phyloP scores from a whole-genome alignment of 139 green algal genomes.

The Chlorella sp. region DNA sequence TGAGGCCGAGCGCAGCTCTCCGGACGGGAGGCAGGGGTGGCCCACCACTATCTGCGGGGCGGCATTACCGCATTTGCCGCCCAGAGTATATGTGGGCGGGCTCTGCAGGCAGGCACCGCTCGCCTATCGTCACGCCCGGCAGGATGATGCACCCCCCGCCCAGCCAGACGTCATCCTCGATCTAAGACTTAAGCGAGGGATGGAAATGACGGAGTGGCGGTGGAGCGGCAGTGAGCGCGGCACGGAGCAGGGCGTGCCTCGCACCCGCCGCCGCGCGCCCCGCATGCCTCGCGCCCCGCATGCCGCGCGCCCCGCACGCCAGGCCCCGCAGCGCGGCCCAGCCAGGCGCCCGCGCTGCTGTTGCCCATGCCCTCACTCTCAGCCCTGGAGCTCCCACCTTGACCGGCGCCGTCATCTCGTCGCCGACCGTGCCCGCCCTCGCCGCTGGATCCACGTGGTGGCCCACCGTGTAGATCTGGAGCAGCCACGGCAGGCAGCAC shows the following conservation, averaged over 20 bases:
- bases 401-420: too few species aligned
- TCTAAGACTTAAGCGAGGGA: too few species aligned
- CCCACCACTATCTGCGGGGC: background rate
- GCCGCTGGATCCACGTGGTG: conserved; percentile 17
- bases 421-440: conserved; percentile 16
- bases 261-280: background rate
- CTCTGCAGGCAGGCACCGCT: background rate
- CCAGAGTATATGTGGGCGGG: background rate
- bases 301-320: conserved; percentile 36
- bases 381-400: too few species aligned
- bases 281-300: conserved; percentile 44
- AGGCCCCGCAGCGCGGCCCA: background rate
- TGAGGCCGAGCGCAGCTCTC: background rate
- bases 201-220: too few species aligned
- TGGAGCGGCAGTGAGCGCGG: background rate
- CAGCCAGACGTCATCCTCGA: too few species aligned
- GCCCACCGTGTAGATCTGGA: background rate
- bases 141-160: background rate
- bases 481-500: background rate
- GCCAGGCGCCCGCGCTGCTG: conserved; percentile 45
- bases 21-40: background rate
- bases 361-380: conserved; percentile 40
- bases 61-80: background rate
- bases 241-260: background rate
- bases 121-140: background rate